These are phyloP conservation scores for Scytalidium lignicola DNA, from an alignment of 2,329 filamentous ascomycete genomes.

Conservation along the genomic window DNA sequence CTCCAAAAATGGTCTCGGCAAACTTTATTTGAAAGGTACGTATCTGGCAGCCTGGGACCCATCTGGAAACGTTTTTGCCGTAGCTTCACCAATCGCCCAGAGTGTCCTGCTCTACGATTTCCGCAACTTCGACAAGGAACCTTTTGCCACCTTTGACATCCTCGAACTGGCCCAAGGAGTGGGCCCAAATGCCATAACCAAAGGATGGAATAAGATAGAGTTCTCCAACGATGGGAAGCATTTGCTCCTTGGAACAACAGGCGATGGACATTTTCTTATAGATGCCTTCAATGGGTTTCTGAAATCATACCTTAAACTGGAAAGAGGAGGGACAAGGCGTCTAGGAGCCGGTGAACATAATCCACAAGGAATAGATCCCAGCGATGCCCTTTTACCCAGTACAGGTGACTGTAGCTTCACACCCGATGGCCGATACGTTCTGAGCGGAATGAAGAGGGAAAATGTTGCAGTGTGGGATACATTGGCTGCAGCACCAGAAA, in stretches of 20 bases:
- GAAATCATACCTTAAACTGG: slow-evolving; percentile 65
- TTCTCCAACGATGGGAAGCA: slow-evolving; percentile 95
- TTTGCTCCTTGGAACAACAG: slow-evolving; percentile 77
- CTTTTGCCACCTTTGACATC: slow-evolving; percentile 82
- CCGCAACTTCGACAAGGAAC: slow-evolving; percentile 87
- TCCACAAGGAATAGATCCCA: slow-evolving; percentile 19
- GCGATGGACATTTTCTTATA: slow-evolving; percentile 82
- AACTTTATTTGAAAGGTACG: slow-evolving; percentile 73
- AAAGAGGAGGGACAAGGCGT: slow-evolving; percentile 46
- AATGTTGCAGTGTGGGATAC: slow-evolving; percentile 87
- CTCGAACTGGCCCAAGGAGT: slow-evolving; percentile 46
- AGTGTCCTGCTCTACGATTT: slow-evolving; percentile 86
- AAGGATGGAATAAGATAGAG: slow-evolving; percentile 84
- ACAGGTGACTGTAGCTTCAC: slow-evolving; percentile 83
- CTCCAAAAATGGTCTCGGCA: slow-evolving; percentile 71
- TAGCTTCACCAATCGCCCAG: slow-evolving; percentile 76
- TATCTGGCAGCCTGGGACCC: slow-evolving; percentile 88
- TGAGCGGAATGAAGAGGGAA: slow-evolving; percentile 67
- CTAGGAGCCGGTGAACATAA: slow-evolving; percentile 47
- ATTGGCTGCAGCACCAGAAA: slow-evolving; percentile 47
- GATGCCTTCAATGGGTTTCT: slow-evolving; percentile 84
- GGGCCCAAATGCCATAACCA: slow-evolving; percentile 42
- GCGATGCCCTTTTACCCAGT: slow-evolving; percentile 40
- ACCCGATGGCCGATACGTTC: slow-evolving; percentile 81
- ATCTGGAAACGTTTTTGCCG: slow-evolving; percentile 84